A percentile compares a stretch with the other conserved stretches of the same genome.
Evolutionary conservation across 2,329 filamentous ascomycete genomes (phyloP).

Genomic region (Botrytis pseudocinerea): DNA sequence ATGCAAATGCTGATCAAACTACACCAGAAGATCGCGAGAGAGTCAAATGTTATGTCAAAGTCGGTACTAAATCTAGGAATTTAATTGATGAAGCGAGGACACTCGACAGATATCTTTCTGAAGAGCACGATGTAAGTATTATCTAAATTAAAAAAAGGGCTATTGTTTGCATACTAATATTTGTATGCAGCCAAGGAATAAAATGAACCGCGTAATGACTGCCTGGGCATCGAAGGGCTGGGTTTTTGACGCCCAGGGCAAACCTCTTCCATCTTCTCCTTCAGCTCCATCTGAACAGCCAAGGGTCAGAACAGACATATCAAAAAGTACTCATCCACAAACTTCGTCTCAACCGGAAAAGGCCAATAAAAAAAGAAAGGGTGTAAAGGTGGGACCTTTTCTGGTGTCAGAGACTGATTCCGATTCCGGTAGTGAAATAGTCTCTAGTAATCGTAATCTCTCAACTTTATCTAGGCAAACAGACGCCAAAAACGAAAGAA

Average conservation of each 20-base stretch:
- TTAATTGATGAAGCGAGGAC: background rate
- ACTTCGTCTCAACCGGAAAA: too few species aligned
- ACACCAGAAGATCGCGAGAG: background rate
- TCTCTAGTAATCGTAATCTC: too few species aligned
- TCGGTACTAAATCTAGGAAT: background rate
- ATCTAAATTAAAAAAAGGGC: accelerated
- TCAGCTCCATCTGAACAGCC: background rate
- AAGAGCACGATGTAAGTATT: background rate
- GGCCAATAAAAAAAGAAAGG: too few species aligned
- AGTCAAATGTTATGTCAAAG: background rate
- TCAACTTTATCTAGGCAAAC: too few species aligned
- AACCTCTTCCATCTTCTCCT: background rate
- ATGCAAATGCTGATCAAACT: background rate
- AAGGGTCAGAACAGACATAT: background rate
- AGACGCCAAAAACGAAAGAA: too few species aligned
- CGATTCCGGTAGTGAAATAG: too few species aligned
- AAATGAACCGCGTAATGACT: background rate
- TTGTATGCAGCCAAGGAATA: background rate
- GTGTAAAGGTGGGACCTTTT: too few species aligned
- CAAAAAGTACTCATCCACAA: background rate
- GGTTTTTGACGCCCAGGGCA: background rate
- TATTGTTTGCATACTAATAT: background rate
- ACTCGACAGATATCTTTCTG: background rate
- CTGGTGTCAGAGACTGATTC: too few species aligned
- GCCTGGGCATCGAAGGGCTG: background rate